Evolutionary conservation across 1,284 basidiomycete species (phyloP), one percentile per base, ranked within the genome.

Genomic region (Puccinia triticina): DNA sequence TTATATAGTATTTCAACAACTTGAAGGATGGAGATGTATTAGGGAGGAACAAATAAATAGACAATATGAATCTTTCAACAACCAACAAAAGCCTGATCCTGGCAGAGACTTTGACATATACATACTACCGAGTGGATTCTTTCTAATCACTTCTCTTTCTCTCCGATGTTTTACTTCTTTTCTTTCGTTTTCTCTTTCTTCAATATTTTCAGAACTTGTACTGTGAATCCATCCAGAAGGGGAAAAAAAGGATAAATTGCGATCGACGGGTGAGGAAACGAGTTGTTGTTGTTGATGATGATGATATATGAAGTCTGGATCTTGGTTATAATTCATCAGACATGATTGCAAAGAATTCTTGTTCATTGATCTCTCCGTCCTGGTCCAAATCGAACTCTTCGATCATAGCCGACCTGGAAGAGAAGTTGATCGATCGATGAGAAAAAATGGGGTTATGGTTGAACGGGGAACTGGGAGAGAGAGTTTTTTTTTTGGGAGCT

Each of bases 331-430:
- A 83, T 79, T 97, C 95, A 88, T 98, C 95, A 75, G 94, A 94
- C 96, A 98, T 96, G 87, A 98, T 98, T 69, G 94, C 93, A 84
- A 94, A 92, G 88, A 96, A 96, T 89, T 96, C 94, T 87, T 93
- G 91, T 87, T 95, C 93, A 87, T 92, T 95, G 87, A 99, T 99
- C 89, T 96, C 96, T 32, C 96, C 95, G 85, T 99, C 96, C 87
- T 96, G 93, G 89, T 99, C 96, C 53, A 99, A 91, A 88, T 99
- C 96, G 86, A 99, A 99, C 88, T 99, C 97, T 86, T 99, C 97
- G 86, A 99, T 99, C 96, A 99, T 99, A 29, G 96, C 97, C 91
- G 98, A 94, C 84, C 96, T 98, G 86, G 32, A 18, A 50, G 57
- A 16, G 50, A 40, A 67, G 40, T 26, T 75, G 26, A 37, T 16